Percentiles rank a stretch among this genome's conserved stretches.
Evolutionary conservation across 352 stramenopile species (phyloP).

Genomic region (Plasmopara viticola): DNA sequence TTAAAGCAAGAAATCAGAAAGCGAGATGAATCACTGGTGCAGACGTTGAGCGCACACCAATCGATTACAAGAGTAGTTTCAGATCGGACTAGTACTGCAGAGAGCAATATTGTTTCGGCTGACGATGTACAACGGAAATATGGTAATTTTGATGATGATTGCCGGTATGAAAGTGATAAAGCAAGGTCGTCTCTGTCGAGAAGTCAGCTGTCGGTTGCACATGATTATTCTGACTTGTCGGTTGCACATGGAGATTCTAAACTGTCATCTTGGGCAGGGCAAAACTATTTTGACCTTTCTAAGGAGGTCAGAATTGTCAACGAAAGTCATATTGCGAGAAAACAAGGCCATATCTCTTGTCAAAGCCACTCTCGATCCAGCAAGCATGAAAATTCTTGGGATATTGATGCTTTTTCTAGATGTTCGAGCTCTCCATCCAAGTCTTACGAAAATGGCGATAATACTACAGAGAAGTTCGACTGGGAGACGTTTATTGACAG

Average conservation of each 20-base stretch:
- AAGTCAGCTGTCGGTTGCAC: conserved; percentile 47
- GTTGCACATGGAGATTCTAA: conserved; percentile 22
- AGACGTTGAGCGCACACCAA: conserved; percentile 16
- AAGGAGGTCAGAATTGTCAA: conserved; percentile 10
- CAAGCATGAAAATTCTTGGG: conserved; percentile 13
- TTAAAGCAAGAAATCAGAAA: conserved; percentile 45
- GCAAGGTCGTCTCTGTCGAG: conserved; percentile 47
- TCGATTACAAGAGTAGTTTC: conserved; percentile 7
- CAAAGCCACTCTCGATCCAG: conserved; percentile 9
- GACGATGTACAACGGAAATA: conserved; percentile 21
- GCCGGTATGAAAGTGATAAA: conserved; percentile 20
- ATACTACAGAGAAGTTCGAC: conserved; percentile 32
- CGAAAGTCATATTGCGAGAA: conserved; percentile 6
- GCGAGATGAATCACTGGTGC: conserved; percentile 16
- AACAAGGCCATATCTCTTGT: neutral
- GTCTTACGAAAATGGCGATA: conserved; percentile 9
- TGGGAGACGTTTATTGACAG: conserved; percentile 66
- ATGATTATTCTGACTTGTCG: conserved; percentile 16
- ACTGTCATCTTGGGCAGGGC: conserved; percentile 11
- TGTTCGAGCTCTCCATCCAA: conserved; percentile 14
- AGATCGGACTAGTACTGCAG: conserved; percentile 8
- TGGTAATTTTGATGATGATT: conserved; percentile 25
- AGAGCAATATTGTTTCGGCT: conserved; percentile 20
- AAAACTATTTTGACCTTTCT: conserved; percentile 16
- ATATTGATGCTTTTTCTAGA: conserved; percentile 19